Conservation (phyloP, 768 basidiomycete species). For the Royoungia palumana region DNA sequence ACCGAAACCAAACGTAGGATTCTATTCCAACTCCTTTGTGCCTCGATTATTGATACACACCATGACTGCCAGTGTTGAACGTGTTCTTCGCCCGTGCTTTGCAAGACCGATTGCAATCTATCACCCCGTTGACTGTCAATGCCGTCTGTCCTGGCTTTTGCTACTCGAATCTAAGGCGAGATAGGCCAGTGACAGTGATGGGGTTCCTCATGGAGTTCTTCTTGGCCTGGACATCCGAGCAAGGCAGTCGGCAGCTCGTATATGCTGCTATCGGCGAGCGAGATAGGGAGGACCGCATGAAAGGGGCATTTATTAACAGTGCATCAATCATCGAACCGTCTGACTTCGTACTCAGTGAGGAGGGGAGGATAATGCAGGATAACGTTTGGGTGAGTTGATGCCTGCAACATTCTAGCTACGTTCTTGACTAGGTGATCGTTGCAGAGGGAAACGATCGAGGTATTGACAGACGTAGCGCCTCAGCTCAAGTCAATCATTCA, state of each 20-base stretch:
- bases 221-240: conserved; percentile 23
- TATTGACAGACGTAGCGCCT: conserved; percentile 11
- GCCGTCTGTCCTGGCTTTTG: conserved; percentile 32
- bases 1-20: conserved; percentile 25
- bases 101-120: conserved; percentile 15
- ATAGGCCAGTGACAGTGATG: neutral
- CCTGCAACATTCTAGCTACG: no score
- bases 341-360: conserved; percentile 33
- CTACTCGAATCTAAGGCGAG: conserved; percentile 23
- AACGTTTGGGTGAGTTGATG: conserved; percentile 33
- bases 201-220: conserved; percentile 4
- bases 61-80: conserved; percentile 23
- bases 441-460: conserved; percentile 22
- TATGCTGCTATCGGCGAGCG: conserved; percentile 28
- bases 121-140: conserved; percentile 23
- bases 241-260: conserved; percentile 36
- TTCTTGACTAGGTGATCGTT: neutral
- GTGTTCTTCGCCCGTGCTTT: conserved; percentile 32
- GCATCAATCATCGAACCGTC: conserved; percentile 23
- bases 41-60: neutral
- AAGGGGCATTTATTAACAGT: conserved; percentile 18
- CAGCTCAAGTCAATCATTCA: conserved; percentile 14
- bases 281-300: conserved; percentile 19
- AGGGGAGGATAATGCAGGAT: no score
- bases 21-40: neutral